Conservation (phyloP, 169 alveolate species). For the Cryptosporidium baileyi region DNA sequence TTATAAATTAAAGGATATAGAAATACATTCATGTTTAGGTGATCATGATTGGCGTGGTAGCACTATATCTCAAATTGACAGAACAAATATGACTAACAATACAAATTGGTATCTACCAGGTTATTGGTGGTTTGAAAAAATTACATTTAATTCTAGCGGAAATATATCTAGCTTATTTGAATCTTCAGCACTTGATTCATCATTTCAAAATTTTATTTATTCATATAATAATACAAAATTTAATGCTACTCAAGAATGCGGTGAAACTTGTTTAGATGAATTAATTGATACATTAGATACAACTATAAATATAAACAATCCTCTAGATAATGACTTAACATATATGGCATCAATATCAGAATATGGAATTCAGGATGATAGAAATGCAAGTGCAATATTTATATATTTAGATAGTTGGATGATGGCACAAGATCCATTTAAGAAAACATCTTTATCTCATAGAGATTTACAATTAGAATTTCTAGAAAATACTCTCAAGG, state of each 20-base stretch:
- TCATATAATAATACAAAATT: background rate
- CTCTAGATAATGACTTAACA: background rate
- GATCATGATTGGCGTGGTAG: slow-evolving; percentile 65
- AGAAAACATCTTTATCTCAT: slow-evolving; percentile 30
- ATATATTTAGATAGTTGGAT: slow-evolving; percentile 48
- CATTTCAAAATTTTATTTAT: background rate
- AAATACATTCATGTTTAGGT: slow-evolving; percentile 60
- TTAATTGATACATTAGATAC: background rate
- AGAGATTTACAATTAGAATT: slow-evolving; percentile 30
- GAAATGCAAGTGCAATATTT: slow-evolving; percentile 30
- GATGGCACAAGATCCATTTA: slow-evolving; percentile 53
- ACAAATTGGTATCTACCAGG: slow-evolving; percentile 53
- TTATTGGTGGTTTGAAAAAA: slow-evolving; percentile 68
- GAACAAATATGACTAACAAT: slow-evolving; percentile 6
- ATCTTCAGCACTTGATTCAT: background rate
- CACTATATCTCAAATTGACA: slow-evolving; percentile 26
- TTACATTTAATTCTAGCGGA: background rate
- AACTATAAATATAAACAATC: background rate
- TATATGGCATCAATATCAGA: slow-evolving; percentile 29
- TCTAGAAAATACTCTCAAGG: slow-evolving; percentile 32
- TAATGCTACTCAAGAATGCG: too few relatives aligned
- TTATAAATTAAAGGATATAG: background rate
- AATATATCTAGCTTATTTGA: background rate
- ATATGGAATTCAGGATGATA: background rate
- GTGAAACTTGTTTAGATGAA: slow-evolving; percentile 6